phyloP scores from a whole-genome alignment of 2,329 filamentous ascomycete genomes.

The Fusarium setosum region DNA sequence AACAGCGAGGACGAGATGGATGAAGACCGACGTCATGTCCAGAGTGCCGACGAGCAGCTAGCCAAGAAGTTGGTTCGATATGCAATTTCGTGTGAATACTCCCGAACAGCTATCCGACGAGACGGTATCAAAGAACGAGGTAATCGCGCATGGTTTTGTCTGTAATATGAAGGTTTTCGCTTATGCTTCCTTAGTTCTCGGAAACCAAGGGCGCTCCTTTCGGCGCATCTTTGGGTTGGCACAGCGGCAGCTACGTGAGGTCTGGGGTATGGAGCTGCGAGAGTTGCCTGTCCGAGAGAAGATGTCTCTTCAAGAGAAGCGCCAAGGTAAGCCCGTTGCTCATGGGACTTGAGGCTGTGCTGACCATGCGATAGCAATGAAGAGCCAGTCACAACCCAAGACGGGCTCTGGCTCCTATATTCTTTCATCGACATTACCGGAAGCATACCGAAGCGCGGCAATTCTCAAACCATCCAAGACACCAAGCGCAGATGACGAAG shows the following conservation, averaged over 20 bases:
- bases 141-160: conserved; percentile 39
- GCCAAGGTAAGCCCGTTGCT: conserved; percentile 68
- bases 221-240: conserved; percentile 81
- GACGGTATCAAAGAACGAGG: conserved; percentile 74
- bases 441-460: conserved; percentile 70
- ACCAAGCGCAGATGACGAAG: conserved; percentile 75
- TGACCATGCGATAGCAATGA: conserved; percentile 48
- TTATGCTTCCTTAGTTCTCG: conserved; percentile 69
- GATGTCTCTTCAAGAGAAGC: conserved; percentile 79
- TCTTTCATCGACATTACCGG: conserved; percentile 78
- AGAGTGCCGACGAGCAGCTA: conserved; percentile 61
- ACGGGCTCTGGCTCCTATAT: conserved; percentile 78
- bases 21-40: conserved; percentile 44
- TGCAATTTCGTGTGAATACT: conserved; percentile 73
- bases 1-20: conserved; percentile 54
- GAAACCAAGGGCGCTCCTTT: conserved; percentile 76
- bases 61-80: conserved; percentile 77
- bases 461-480: conserved; percentile 77
- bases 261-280: conserved; percentile 93
- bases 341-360: not conserved
- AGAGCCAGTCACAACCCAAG: conserved; percentile 62
- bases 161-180: not conserved
- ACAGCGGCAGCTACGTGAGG: conserved; percentile 74
- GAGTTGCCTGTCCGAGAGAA: conserved; percentile 87
- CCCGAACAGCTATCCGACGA: conserved; percentile 68